phyloP scores from a whole-genome alignment of 2,329 filamentous ascomycete genomes.

The Fusarium denticulatum region DNA sequence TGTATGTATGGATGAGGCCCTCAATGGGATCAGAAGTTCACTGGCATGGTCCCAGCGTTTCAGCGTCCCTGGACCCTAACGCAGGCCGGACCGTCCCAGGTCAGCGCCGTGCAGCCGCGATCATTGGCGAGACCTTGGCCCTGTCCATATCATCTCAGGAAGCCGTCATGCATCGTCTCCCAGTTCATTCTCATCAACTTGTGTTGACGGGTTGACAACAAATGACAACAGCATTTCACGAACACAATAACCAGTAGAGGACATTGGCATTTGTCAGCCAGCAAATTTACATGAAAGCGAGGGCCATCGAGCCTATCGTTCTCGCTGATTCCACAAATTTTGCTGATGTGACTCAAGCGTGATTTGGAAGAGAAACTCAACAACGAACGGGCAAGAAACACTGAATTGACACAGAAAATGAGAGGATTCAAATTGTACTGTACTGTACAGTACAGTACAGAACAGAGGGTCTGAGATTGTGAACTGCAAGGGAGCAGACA shows the following conservation, averaged over 20 bases:
- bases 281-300: background rate
- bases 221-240: background rate
- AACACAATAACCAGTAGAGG: background rate
- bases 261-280: too few relatives aligned
- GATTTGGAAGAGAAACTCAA: background rate
- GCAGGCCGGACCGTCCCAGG: slow-evolving; percentile 41
- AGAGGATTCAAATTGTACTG: background rate
- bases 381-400: background rate
- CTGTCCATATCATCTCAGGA: slow-evolving; percentile 14
- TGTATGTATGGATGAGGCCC: slow-evolving; percentile 15
- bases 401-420: background rate
- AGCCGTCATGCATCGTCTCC: slow-evolving; percentile 22
- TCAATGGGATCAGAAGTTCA: slow-evolving; percentile 7
- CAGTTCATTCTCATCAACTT: background rate
- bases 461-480: background rate
- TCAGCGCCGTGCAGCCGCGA: slow-evolving; percentile 23
- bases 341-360: background rate
- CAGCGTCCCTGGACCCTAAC: slow-evolving; percentile 25
- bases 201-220: background rate
- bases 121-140: slow-evolving; percentile 16
- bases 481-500: slow-evolving; percentile 6
- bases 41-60: slow-evolving; percentile 20
- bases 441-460: background rate
- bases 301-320: background rate
- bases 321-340: background rate